A percentile compares a stretch with the other conserved stretches of the same genome.
Evolutionary conservation across 306 rosid species (phyloP).

Genomic region (Carpinus viminea): DNA sequence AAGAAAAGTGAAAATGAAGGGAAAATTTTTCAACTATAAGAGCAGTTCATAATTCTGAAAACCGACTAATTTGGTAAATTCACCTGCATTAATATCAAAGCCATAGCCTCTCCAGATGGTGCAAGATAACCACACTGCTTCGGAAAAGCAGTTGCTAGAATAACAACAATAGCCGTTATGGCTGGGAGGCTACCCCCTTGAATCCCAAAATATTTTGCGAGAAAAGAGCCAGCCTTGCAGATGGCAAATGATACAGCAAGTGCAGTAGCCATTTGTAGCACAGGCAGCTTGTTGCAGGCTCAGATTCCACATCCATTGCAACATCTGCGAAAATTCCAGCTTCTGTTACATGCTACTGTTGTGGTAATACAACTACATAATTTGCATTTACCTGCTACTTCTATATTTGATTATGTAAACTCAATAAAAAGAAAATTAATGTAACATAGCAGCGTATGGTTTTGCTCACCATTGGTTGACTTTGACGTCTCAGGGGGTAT

Average conservation of each 20-base stretch:
- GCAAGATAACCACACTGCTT: conserved; percentile 41
- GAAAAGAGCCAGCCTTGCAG: conserved; percentile 44
- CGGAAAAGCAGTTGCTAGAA: conserved; percentile 46
- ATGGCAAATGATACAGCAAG: conserved; percentile 48
- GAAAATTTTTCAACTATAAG: background rate
- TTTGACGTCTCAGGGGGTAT: conserved; percentile 61
- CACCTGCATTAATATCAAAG: conserved; percentile 50
- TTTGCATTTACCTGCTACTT: background rate
- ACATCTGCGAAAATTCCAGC: conserved; percentile 29
- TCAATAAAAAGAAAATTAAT: background rate
- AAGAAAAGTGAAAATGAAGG: no score
- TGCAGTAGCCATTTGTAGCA: conserved; percentile 40
- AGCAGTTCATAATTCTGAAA: background rate
- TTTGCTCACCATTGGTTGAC: conserved; percentile 41
- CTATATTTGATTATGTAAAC: background rate
- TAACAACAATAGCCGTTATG: conserved; percentile 43
- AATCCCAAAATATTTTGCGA: conserved; percentile 41
- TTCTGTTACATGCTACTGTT: conserved; percentile 15
- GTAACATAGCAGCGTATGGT: background rate
- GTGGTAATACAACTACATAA: background rate
- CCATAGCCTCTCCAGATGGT: conserved; percentile 58
- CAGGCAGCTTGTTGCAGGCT: conserved; percentile 36
- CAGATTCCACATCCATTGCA: conserved; percentile 20
- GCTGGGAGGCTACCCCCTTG: conserved; percentile 54
- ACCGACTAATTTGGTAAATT: background rate